phyloP scores from a whole-genome alignment of 108 stramenopile genomes.

The Mediolabrus comicus region DNA sequence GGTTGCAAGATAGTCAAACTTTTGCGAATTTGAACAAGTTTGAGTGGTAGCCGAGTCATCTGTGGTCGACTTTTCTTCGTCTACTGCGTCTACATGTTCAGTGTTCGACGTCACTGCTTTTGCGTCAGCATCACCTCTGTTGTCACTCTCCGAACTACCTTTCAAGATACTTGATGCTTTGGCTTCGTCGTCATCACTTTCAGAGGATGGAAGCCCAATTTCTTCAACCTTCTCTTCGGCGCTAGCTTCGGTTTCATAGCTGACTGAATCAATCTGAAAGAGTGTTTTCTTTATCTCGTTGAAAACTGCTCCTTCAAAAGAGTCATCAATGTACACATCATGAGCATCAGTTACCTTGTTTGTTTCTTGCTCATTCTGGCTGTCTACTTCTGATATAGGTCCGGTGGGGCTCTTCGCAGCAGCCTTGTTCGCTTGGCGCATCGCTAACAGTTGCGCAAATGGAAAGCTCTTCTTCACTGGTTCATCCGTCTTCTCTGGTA shows the following conservation, averaged over 20 bases:
- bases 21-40: conserved; percentile 7
- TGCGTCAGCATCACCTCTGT: not conserved
- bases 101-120: not conserved
- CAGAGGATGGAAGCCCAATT: not conserved
- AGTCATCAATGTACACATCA: not conserved
- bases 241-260: not conserved
- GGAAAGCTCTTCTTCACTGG: not conserved
- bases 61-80: not conserved
- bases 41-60: conserved; percentile 3
- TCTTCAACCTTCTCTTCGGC: not conserved
- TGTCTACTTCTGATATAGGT: not conserved
- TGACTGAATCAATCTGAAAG: conserved; percentile 11
- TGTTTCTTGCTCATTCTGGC: not conserved
- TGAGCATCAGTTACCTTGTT: not conserved
- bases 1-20: conserved; percentile 6
- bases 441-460: conserved; percentile 15
- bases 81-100: not conserved
- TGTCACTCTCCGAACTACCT: not conserved
- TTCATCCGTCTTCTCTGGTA: not conserved
- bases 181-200: conserved; percentile 5
- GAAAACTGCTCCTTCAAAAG: conserved; percentile 1
- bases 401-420: not conserved
- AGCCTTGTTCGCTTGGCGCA: conserved; percentile 5
- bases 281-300: conserved; percentile 13
- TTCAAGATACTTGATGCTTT: not conserved